These are phyloP conservation scores for Ephemerocybe angulata DNA, from an alignment of 768 basidiomycete species.

Conservation along the genomic window DNA sequence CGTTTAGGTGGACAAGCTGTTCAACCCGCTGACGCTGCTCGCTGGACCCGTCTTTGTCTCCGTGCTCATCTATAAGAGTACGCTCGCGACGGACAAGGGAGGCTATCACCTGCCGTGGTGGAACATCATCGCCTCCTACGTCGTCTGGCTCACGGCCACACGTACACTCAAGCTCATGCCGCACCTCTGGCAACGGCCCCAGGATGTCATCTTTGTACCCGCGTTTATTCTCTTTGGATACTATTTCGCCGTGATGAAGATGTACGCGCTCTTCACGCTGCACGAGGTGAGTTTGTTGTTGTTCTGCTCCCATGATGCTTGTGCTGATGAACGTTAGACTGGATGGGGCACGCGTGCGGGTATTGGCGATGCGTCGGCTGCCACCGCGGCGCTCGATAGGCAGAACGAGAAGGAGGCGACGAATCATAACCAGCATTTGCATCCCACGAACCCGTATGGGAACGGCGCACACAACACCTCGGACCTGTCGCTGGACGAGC, in stretches of 20 bases:
- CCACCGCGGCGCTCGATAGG: constrained; percentile 63
- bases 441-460: constrained; percentile 24
- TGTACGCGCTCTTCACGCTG: constrained; percentile 85
- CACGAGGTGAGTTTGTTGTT: constrained; percentile 62
- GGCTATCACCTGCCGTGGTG: constrained; percentile 84
- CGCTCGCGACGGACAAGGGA: constrained; percentile 58
- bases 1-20: constrained; percentile 71
- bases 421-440: constrained; percentile 2
- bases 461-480: constrained; percentile 17
- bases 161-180: constrained; percentile 81
- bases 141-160: constrained; percentile 68
- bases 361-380: constrained; percentile 78
- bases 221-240: constrained; percentile 88
- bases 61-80: constrained; percentile 76
- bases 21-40: constrained; percentile 84
- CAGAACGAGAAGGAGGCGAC: constrained; percentile 32
- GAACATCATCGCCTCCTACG: constrained; percentile 66
- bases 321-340: constrained; percentile 43
- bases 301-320: not conserved
- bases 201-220: constrained; percentile 78
- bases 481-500: constrained; percentile 3
- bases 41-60: constrained; percentile 79
- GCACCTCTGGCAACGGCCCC: constrained; percentile 73
- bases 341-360: constrained; percentile 96
- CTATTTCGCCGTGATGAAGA: constrained; percentile 92